Evolutionary conservation across 2,329 filamentous ascomycete species (phyloP), one percentile per base, ranked within the genome.

Genomic region (Rutstroemia sp.): DNA sequence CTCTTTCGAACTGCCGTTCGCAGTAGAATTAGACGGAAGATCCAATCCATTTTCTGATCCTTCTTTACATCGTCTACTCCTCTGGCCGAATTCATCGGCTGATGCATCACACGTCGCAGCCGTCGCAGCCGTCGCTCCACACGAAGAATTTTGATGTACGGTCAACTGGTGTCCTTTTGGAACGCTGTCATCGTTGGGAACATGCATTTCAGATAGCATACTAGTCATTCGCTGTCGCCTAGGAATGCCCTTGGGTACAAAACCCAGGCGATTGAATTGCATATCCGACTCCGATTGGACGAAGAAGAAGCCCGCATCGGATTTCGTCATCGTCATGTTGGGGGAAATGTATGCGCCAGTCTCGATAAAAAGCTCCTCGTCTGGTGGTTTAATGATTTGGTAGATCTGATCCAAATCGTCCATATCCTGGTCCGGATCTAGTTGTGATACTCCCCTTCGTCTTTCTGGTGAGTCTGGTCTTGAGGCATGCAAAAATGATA

Each of bases 181-280:
- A 9, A 42, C 14, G 39, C 7, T 14, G 8, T 42, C 39, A 19
- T 42, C 39, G 5, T 9, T 18, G 19, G 61, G 56, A 7, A 62
- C 66, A 48, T 46, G 63, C 9, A 68, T 59, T 52, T 68, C 66
- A 1, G 66, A 68, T 8, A 68, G 60, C 56, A 59, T 56, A 46
- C 65, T 67, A 42, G 52, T 63, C n/a, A 65, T 59, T 50, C 61
- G 44, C 1, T 59, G 39, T 23, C 57, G 37, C 5, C 19, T 19
- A 18, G 37, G 49, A 18, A 21, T 57, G 49, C 56, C 59, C 25
- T 45, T 52, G 1, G 62, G 50, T 1, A 57, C 61, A 38, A 57
- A 60, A 25, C 58, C 23, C 23, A 57, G 37, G 18, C 37, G 16
- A 46, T 19, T 30, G 44, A 41, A 52, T 19, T 25, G 19, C n/a